Conservation (phyloP, 306 rosid genomes). For the Hippophae gyantsensis region DNA sequence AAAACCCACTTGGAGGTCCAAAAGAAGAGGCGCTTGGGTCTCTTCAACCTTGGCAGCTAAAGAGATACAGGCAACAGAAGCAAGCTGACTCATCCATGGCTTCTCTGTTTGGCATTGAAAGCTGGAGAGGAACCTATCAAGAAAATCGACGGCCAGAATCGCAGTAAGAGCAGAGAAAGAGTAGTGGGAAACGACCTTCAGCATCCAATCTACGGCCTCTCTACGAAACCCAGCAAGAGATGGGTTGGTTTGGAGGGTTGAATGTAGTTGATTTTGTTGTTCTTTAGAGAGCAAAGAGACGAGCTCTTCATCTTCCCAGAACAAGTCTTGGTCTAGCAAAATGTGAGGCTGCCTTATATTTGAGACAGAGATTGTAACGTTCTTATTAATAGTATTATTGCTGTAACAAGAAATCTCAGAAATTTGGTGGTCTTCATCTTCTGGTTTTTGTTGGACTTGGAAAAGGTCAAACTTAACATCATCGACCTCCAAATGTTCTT, state of each 20-base stretch:
- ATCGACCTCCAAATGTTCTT: constrained; percentile 57
- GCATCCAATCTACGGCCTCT: constrained; percentile 73
- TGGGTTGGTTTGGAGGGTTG: constrained; percentile 1
- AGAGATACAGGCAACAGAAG: constrained; percentile 84
- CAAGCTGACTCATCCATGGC: constrained; percentile 88
- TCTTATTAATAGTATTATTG: constrained; percentile 7
- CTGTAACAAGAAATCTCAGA: constrained; percentile 24
- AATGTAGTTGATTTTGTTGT: constrained; percentile 28
- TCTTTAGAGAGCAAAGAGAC: constrained; percentile 57
- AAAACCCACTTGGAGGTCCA: constrained; percentile 68
- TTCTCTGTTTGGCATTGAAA: constrained; percentile 62
- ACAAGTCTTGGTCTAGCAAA: constrained; percentile 55
- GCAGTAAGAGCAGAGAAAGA: constrained; percentile 77
- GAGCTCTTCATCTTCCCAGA: constrained; percentile 69
- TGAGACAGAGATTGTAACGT: constrained; percentile 22
- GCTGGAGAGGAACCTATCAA: constrained; percentile 56
- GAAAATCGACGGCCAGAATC: constrained; percentile 61
- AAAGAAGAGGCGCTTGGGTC: constrained; percentile 80
- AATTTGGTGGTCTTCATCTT: constrained; percentile 1
- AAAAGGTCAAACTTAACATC: constrained; percentile 13
- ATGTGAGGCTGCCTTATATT: constrained; percentile 14
- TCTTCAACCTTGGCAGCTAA: constrained; percentile 95
- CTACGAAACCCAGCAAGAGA: constrained; percentile 31
- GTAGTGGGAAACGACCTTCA: constrained; percentile 58
- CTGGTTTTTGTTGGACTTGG: too few species aligned